Percentiles rank a stretch among this genome's conserved stretches.
These are phyloP conservation scores for Rusavskia elegans DNA, from an alignment of 495 filamentous ascomycete genomes.

Conservation along the genomic window DNA sequence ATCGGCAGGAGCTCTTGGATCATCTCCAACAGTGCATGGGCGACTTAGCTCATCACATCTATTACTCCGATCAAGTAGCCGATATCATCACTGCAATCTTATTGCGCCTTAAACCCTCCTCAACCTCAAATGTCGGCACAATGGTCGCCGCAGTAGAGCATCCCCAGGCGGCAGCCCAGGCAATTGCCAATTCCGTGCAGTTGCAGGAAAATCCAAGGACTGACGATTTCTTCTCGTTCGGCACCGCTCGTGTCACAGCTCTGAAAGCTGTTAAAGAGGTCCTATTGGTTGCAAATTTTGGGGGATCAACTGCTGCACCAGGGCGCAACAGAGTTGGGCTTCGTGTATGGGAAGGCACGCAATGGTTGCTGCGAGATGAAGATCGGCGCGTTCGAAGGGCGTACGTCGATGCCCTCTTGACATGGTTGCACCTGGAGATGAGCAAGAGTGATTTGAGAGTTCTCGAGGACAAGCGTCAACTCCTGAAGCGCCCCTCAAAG, in stretches of 20 bases:
- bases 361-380: conserved; percentile 70
- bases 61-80: conserved; percentile 83
- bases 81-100: conserved; percentile 80
- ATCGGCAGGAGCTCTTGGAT: conserved; percentile 38
- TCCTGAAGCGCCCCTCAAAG: conserved; percentile 15
- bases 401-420: conserved; percentile 65
- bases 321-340: conserved; percentile 58
- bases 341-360: conserved; percentile 78
- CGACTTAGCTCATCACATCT: conserved; percentile 78
- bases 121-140: conserved; percentile 22
- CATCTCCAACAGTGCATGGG: conserved; percentile 65
- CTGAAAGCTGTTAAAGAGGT: conserved; percentile 71
- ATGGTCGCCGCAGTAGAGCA: conserved; percentile 28
- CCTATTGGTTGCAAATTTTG: conserved; percentile 58
- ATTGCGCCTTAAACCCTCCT: conserved; percentile 51
- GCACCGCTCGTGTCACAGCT: conserved; percentile 56
- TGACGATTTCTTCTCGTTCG: conserved; percentile 57
- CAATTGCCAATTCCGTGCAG: conserved; percentile 25
- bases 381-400: conserved; percentile 62
- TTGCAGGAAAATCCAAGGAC: conserved; percentile 26
- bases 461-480: conserved; percentile 26
- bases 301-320: conserved; percentile 40
- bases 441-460: conserved; percentile 47
- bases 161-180: conserved; percentile 16
- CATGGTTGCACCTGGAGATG: conserved; percentile 71